Conservation (phyloP, 2,329 filamentous ascomycete genomes). For the Teratosphaeria gauchensis region DNA sequence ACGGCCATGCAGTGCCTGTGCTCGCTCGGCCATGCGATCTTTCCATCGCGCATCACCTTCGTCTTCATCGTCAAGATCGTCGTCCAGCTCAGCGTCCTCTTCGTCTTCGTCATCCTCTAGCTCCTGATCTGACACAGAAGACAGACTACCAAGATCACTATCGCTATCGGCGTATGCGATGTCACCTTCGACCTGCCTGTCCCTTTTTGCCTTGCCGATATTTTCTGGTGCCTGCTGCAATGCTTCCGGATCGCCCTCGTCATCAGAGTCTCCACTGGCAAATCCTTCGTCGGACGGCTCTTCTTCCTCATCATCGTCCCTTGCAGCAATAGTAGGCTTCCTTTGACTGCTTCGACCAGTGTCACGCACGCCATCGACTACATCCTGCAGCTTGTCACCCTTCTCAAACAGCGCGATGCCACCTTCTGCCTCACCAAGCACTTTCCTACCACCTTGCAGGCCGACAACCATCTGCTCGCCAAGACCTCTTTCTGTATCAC, state of each 20-base stretch:
- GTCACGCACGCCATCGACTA: slow-evolving; percentile 37
- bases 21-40: slow-evolving; percentile 68
- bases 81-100: slow-evolving; percentile 56
- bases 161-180: slow-evolving; percentile 92
- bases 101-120: slow-evolving; percentile 36
- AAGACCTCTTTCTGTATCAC: slow-evolving; percentile 66
- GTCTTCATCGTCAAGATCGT: slow-evolving; percentile 53
- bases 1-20: slow-evolving; percentile 59
- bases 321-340: slow-evolving; percentile 41
- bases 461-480: slow-evolving; percentile 92
- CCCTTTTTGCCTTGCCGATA: slow-evolving; percentile 43
- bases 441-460: slow-evolving; percentile 68
- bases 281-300: slow-evolving; percentile 44
- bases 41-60: slow-evolving; percentile 77
- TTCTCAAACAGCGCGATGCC: slow-evolving; percentile 80
- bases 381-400: slow-evolving; percentile 56
- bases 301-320: slow-evolving; percentile 39
- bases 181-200: slow-evolving; percentile 50
- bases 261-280: slow-evolving; percentile 43
- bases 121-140: slow-evolving; percentile 48
- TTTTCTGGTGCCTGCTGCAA: slow-evolving; percentile 35
- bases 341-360: slow-evolving; percentile 31
- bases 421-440: slow-evolving; percentile 73
- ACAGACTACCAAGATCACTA: slow-evolving; percentile 87
- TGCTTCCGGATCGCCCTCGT: slow-evolving; percentile 39